Evolutionary conservation across 495 filamentous ascomycete genomes (phyloP).

Genomic region (Schizothecium vesticola): DNA sequence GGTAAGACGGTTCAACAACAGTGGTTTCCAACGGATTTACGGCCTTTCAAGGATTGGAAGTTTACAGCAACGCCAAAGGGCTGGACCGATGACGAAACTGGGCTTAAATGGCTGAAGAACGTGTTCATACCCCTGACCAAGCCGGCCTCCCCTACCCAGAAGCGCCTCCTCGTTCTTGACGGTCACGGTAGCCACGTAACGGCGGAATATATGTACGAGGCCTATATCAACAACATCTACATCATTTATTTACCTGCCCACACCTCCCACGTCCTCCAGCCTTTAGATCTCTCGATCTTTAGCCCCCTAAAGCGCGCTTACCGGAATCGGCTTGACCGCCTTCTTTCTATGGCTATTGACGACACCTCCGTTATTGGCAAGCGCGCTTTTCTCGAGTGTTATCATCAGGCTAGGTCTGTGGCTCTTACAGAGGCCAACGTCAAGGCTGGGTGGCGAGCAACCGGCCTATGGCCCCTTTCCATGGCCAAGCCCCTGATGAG

Average conservation of each 20-base stretch:
- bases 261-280: slow-evolving; percentile 14
- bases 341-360: too few relatives aligned
- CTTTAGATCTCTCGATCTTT: slow-evolving; percentile 17
- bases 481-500: not conserved
- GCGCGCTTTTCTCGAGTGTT: not conserved
- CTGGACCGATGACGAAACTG: slow-evolving; percentile 4
- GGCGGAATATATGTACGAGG: slow-evolving; percentile 5
- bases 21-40: not conserved
- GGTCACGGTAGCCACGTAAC: slow-evolving; percentile 19
- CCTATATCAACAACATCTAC: slow-evolving; percentile 8
- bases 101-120: slow-evolving; percentile 4
- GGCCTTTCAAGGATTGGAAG: not conserved
- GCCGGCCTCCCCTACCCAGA: slow-evolving; percentile 5
- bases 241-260: slow-evolving; percentile 8
- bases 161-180: slow-evolving; percentile 29
- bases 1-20: slow-evolving; percentile 13
- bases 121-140: slow-evolving; percentile 15
- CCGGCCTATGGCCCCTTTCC: not conserved
- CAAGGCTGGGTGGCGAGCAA: not conserved
- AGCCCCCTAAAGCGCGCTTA: not conserved
- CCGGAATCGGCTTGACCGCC: not conserved
- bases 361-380: not conserved
- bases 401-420: not conserved
- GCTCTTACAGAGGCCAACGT: not conserved
- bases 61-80: slow-evolving; percentile 10